Evolutionary conservation across 768 basidiomycete genomes (phyloP).

Genomic region (Pholiota conissans): DNA sequence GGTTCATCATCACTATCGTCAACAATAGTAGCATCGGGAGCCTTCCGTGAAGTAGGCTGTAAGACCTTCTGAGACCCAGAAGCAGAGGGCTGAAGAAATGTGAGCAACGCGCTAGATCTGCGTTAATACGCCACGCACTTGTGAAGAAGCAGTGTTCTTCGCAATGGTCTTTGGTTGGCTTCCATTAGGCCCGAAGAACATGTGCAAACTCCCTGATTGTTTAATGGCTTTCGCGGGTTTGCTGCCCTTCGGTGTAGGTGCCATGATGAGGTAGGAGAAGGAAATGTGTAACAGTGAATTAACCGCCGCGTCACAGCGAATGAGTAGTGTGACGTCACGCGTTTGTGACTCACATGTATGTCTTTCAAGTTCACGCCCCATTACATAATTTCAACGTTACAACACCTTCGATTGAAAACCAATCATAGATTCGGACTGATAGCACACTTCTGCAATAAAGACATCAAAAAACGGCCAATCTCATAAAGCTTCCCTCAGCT

Average conservation of each 20-base stretch:
- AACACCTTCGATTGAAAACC: no score
- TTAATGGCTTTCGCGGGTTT: conserved; percentile 16
- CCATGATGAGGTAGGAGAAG: conserved; percentile 13
- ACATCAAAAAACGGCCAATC: no score
- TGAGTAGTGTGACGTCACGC: conserved; percentile 7
- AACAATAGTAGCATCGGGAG: conserved; percentile 10
- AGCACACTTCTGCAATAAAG: no score
- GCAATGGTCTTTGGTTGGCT: conserved; percentile 19
- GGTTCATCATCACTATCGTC: conserved; percentile 32
- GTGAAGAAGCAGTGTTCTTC: conserved; percentile 12
- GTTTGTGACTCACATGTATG: background rate
- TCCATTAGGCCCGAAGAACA: conserved; percentile 25
- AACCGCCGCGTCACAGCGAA: background rate
- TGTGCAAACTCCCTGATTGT: conserved; percentile 17
- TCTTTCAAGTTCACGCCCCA: background rate
- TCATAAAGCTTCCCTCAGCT: no score
- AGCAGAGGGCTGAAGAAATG: conserved; percentile 10
- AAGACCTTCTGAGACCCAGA: conserved; percentile 16
- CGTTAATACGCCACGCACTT: conserved; percentile 8
- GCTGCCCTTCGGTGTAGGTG: conserved; percentile 14
- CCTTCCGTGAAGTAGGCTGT: conserved; percentile 8
- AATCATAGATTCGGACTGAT: no score
- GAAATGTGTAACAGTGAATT: conserved; percentile 6
- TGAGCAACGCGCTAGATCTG: background rate
- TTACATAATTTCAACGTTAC: no score